Evolutionary conservation across 495 filamentous ascomycete species (phyloP), one percentile per base, ranked within the genome.

Genomic region (Apiosordaria backusii): DNA sequence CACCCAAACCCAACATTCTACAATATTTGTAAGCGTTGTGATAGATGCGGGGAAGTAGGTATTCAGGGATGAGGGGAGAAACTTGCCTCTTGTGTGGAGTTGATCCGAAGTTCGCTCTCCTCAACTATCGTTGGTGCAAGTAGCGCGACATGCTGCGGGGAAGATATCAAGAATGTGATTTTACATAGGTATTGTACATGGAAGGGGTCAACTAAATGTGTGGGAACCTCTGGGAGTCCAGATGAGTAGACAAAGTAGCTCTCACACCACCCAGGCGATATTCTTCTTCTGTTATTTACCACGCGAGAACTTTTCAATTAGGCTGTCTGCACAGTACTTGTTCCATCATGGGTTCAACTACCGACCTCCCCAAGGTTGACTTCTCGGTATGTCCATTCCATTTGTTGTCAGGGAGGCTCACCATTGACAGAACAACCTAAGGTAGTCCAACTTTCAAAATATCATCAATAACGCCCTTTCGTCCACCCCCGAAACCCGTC

Each of bases 381-480:
- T 60, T 60, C 26, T 18, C 22, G 23, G 57, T 60, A 60, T 27
- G 57, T 58, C 24, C 16, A 13, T 18, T 27, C 23, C 5, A 21
- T 0, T 9, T 13, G 57, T 18, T 60, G 15, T 26, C 57, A 27
- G 10, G 0, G 7, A 4, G 13, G 15, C 0, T 29, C 16, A 7
- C 16, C 19, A 45, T n/a, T 61, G 25, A 61, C 59, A 61, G 23
- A 59, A 21, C 18, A 10, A 6, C 13, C 4, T 22, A 6, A 27
- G 18, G 22, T 7, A 19, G 25, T 27, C 24, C 18, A 40, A 25
- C 62, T 78, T 77, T 65, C 71, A 71, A 70, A 78, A 79, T 58
- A 63, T 77, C 40, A 77, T 79, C 60, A 75, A 77, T 60, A 76
- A 77, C 52, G 73, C 76, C 25, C 59, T 59, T 50, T 73, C 71